Conservation (phyloP, 148 eudicot genomes). For the Camellia lanceoleosa region DNA sequence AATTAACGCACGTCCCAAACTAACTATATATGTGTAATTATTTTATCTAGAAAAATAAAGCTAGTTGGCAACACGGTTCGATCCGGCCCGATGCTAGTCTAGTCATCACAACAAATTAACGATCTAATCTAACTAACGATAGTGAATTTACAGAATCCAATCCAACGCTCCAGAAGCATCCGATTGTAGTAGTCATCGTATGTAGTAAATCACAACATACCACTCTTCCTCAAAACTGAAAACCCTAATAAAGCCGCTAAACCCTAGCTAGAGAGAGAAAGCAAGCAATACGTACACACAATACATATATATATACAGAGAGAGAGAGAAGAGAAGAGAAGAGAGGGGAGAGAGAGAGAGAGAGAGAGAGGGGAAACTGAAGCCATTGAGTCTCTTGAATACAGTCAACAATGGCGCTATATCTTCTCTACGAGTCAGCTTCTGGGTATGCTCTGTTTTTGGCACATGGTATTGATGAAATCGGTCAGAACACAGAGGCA, state of each 20-base stretch:
- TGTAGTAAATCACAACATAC: neutral
- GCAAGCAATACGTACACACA: slow-evolving; percentile 6
- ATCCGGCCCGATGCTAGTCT: too few species aligned
- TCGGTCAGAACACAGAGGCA: slow-evolving; percentile 81
- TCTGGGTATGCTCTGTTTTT: slow-evolving; percentile 64
- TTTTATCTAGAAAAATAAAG: too few species aligned
- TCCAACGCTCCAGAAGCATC: too few species aligned
- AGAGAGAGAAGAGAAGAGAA: neutral
- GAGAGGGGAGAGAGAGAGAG: too few species aligned
- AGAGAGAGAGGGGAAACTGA: neutral
- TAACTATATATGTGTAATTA: too few species aligned
- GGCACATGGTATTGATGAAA: slow-evolving; percentile 83
- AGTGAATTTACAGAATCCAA: too few species aligned
- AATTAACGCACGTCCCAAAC: too few species aligned
- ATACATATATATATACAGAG: neutral
- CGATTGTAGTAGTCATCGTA: neutral
- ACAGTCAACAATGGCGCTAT: slow-evolving; percentile 40
- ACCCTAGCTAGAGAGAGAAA: neutral
- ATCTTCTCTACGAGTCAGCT: slow-evolving; percentile 66
- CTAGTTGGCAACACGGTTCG: too few species aligned
- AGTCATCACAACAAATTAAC: too few species aligned
- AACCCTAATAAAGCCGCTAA: neutral
- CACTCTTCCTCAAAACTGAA: neutral
- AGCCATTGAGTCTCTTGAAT: too few species aligned
- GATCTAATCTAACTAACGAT: too few species aligned